Evolutionary conservation across 306 rosid genomes (phyloP).

Genomic region (Comarum palustre): DNA sequence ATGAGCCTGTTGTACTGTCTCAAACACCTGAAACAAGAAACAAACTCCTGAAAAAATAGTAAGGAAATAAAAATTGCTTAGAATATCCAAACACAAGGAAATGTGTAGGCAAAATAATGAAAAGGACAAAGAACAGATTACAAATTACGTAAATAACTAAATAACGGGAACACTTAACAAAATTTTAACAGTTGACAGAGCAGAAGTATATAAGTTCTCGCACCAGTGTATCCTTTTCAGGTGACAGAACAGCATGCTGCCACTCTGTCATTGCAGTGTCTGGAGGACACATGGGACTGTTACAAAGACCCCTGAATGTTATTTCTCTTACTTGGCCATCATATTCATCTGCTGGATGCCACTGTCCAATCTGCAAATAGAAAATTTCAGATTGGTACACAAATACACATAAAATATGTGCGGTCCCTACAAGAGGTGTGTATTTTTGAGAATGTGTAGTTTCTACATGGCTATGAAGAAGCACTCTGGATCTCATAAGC

Average conservation of each 20-base stretch:
- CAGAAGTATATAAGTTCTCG: slow-evolving; percentile 27
- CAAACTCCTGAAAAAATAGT: slow-evolving; percentile 16
- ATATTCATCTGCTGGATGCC: slow-evolving; percentile 90
- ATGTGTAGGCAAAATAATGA: not conserved
- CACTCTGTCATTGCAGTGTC: slow-evolving; percentile 99
- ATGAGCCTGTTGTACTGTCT: slow-evolving; percentile 95
- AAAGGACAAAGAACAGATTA: too few species aligned
- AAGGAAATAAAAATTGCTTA: not conserved
- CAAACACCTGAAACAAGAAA: slow-evolving; percentile 64
- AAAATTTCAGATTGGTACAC: slow-evolving; percentile 25
- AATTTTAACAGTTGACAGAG: not conserved
- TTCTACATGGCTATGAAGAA: not conserved
- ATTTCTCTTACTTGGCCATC: slow-evolving; percentile 94
- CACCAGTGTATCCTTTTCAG: slow-evolving; percentile 77
- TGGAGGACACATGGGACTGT: slow-evolving; percentile 99
- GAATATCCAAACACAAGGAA: not conserved
- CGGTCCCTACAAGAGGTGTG: too few species aligned
- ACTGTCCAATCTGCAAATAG: slow-evolving; percentile 78
- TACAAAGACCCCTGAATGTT: slow-evolving; percentile 81
- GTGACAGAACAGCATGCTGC: slow-evolving; percentile 74
- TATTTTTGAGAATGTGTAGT: not conserved
- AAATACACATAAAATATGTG: not conserved
- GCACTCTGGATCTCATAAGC: not conserved
- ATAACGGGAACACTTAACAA: not conserved
- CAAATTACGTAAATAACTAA: not conserved